Evolutionary conservation across 2,329 filamentous ascomycete species (phyloP).

Genomic region (Teratosphaeria epicoccoides): DNA sequence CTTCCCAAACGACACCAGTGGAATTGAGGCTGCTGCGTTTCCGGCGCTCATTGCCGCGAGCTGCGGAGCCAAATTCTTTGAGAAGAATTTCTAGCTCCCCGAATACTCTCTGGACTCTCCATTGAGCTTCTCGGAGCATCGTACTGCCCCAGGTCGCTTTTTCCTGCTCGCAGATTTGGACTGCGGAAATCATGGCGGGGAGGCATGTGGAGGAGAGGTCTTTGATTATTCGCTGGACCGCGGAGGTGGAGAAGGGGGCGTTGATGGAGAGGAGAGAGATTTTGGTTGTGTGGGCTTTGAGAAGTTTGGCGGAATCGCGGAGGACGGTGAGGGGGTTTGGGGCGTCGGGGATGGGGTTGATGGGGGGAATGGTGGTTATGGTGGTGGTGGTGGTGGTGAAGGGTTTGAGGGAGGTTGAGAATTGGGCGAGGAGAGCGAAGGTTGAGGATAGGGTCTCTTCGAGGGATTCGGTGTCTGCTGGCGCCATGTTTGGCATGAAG

Average conservation of each 20-base stretch:
- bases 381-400: conserved; percentile 9
- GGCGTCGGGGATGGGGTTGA: conserved; percentile 22
- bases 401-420: conserved; percentile 17
- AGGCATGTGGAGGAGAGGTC: conserved; percentile 65
- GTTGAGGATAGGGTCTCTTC: conserved; percentile 21
- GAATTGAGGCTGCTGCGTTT: conserved; percentile 44
- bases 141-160: conserved; percentile 47
- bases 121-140: conserved; percentile 54
- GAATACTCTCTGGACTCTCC: conserved; percentile 49
- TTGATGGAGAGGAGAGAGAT: conserved; percentile 79
- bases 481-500: conserved; percentile 14
- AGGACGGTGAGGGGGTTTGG: conserved; percentile 55
- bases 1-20: conserved; percentile 73
- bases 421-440: conserved; percentile 23
- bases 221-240: conserved; percentile 57
- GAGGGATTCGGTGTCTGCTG: conserved; percentile 15
- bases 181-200: conserved; percentile 61
- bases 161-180: conserved; percentile 51
- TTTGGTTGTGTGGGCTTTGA: conserved; percentile 77
- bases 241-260: conserved; percentile 72
- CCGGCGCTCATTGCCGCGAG: conserved; percentile 27
- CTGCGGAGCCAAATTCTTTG: conserved; percentile 46
- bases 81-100: conserved; percentile 53
- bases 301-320: conserved; percentile 58
- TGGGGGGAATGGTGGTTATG: conserved; percentile 8